Conservation (phyloP, 768 basidiomycete genomes). For the Leccinum barrowsii region DNA sequence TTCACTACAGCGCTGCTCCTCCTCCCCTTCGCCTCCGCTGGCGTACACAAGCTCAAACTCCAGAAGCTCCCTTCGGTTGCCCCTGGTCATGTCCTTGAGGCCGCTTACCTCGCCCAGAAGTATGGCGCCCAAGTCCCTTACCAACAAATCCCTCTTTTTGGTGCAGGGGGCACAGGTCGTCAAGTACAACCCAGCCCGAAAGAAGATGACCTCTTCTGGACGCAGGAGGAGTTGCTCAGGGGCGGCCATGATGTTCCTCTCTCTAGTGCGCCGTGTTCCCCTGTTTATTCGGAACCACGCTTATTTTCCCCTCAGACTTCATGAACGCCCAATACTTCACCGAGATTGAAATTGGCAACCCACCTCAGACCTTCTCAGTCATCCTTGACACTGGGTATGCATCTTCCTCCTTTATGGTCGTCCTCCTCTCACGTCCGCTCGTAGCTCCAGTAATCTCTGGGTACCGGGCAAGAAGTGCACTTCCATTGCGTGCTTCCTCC, state of each 20-base stretch:
- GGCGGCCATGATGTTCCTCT: slow-evolving; percentile 88
- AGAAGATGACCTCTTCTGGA: slow-evolving; percentile 72
- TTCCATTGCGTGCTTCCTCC: slow-evolving; percentile 92
- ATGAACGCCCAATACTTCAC: slow-evolving; percentile 98
- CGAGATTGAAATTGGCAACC: slow-evolving; percentile 79
- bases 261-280: slow-evolving; percentile 43
- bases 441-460: slow-evolving; percentile 89
- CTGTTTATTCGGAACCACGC: neutral
- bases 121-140: slow-evolving; percentile 57
- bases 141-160: slow-evolving; percentile 61
- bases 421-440: slow-evolving; percentile 1
- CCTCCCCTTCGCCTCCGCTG: slow-evolving; percentile 47
- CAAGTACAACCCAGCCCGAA: slow-evolving; percentile 45
- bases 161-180: slow-evolving; percentile 72
- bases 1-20: slow-evolving; percentile 36
- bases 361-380: slow-evolving; percentile 90
- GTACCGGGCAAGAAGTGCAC: slow-evolving; percentile 79
- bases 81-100: slow-evolving; percentile 65
- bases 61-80: slow-evolving; percentile 72
- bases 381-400: slow-evolving; percentile 85
- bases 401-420: slow-evolving; percentile 18
- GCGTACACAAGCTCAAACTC: slow-evolving; percentile 83
- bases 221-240: slow-evolving; percentile 63
- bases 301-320: slow-evolving; percentile 59
- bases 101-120: slow-evolving; percentile 90